A percentile compares a stretch with the other conserved stretches of the same genome.
phyloP scores from a whole-genome alignment of 2,329 filamentous ascomycete genomes.

The Penicillium freii region DNA sequence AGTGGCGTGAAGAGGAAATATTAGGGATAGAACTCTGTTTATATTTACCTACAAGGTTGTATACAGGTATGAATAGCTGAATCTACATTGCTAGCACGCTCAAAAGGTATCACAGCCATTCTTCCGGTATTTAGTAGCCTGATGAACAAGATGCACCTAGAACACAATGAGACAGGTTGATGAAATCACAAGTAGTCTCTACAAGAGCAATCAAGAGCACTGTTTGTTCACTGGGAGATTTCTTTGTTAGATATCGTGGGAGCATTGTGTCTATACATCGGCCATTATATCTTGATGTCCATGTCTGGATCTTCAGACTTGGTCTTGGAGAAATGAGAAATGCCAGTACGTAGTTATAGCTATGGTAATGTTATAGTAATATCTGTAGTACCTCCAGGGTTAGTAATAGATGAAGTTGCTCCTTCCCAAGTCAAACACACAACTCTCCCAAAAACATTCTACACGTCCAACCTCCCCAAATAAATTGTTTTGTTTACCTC shows the following conservation, averaged over 20 bases:
- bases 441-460: background rate
- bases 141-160: background rate
- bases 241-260: background rate
- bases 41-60: background rate
- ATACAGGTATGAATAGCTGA: background rate
- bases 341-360: too few species aligned
- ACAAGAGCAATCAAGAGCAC: background rate
- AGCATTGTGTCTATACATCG: background rate
- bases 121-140: background rate
- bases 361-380: too few species aligned
- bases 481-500: background rate
- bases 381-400: too few species aligned
- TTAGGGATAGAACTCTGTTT: background rate
- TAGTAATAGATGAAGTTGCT: too few species aligned
- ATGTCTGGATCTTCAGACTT: too few species aligned
- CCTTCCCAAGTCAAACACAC: background rate
- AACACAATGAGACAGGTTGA: too few species aligned
- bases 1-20: background rate
- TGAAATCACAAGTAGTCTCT: background rate
- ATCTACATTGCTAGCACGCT: background rate
- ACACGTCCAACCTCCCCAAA: background rate
- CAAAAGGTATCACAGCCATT: background rate
- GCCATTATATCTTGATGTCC: background rate
- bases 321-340: too few species aligned
- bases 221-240: background rate